Base-by-base conservation (phyloP, 139 green algal species). In the Pleodorina starrii region DNA sequence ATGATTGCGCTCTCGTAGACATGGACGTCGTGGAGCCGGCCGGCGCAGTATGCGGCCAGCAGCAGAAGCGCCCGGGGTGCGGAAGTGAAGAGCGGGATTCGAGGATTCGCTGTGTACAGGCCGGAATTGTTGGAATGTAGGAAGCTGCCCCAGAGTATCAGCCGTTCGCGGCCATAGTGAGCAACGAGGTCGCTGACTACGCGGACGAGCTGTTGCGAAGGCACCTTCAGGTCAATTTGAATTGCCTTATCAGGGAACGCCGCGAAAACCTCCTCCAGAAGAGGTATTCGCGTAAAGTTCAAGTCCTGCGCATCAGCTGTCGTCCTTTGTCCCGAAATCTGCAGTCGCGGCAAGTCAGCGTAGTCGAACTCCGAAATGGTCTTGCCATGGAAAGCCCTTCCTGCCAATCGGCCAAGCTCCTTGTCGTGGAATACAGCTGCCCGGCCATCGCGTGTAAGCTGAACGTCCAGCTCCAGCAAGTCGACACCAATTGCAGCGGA, bases 381-480 rank as follows among this genome's bases (percentile, higher is more conserved):
- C 25, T 79, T 80, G 7, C 68, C 68, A 0, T 12, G 9, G 23
- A 72, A 57, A 7, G 48, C 66, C 5, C 12, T 11, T 2, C 84
- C 84, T 19, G 48, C 73, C 48, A 89, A 27, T 1, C 84, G 84
- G 2, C 50, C 69, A 12, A 89, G 84, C 19, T 72, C 50, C 10
- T 7, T 21, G 19, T 89, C 84, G 44, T 89, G 84, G 40, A 82
- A 89, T 2, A 89, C 84, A n/a, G 48, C 84, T 2, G 43, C 84
- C 44, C 16, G 12, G 1, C 69, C 84, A 25, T 82, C 68, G 14
- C 48, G 48, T 0, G 69, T 89, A 5, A 82, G 50, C 51, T 89
- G 84, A 27, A 89, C 84, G 40, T 89, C 84, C 36, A 89, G 51
- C 69, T 89, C 84, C 38, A 89, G 68, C 48, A 89, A 36, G 69